A percentile compares a stretch with the other conserved stretches of the same genome.
Evolutionary conservation across 352 stramenopile genomes (phyloP).

Genomic region (Pythium apleroticum): DNA sequence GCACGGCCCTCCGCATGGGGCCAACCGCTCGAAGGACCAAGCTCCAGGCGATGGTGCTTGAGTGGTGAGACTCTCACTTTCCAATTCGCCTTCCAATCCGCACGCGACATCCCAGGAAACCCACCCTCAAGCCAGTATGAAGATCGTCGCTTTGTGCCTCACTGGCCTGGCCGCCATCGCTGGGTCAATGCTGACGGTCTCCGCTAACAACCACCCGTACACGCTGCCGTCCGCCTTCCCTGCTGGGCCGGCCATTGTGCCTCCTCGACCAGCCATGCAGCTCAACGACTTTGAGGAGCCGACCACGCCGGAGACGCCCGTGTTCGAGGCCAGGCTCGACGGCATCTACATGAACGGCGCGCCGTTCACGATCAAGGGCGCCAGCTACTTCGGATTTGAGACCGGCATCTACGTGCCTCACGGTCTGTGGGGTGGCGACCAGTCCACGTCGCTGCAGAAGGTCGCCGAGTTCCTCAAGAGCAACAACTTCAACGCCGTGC

Average conservation of each 20-base stretch:
- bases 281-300: background rate
- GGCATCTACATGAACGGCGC: slow-evolving; percentile 35
- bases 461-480: slow-evolving; percentile 36
- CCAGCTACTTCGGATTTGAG: slow-evolving; percentile 67
- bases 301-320: slow-evolving; percentile 47
- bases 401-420: slow-evolving; percentile 57
- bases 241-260: background rate
- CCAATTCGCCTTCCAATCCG: background rate
- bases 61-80: background rate
- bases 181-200: background rate
- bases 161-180: background rate
- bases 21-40: background rate
- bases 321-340: slow-evolving; percentile 37
- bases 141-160: background rate
- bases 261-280: background rate
- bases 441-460: slow-evolving; percentile 45
- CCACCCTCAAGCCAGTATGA: background rate
- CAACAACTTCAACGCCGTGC: slow-evolving; percentile 55
- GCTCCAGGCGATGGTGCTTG: background rate
- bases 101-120: background rate
- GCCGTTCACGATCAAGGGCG: slow-evolving; percentile 54
- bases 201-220: background rate
- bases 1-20: background rate
- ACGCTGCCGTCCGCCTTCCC: background rate
- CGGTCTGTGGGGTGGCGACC: slow-evolving; percentile 53